phyloP scores from a whole-genome alignment of 129 eudicot genomes.

The Artemisia argyi region DNA sequence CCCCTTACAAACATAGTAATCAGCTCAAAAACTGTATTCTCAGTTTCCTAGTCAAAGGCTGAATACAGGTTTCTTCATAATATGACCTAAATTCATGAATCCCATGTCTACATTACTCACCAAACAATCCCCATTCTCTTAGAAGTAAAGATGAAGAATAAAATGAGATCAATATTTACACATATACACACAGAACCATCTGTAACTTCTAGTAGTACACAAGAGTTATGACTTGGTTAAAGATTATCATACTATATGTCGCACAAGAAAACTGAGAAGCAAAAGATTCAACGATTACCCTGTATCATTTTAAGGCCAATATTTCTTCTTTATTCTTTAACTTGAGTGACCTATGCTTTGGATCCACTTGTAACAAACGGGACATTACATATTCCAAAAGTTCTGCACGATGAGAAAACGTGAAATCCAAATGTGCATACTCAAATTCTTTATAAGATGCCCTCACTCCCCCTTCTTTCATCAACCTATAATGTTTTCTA shows the following conservation, averaged over 20 bases:
- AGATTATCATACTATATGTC: constrained; percentile 2
- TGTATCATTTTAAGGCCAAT: constrained; percentile 16
- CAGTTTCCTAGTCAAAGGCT: neutral
- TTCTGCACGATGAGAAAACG: constrained; percentile 90
- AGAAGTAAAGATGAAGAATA: constrained; percentile 16
- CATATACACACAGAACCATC: constrained; percentile 26
- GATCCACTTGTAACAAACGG: constrained; percentile 54
- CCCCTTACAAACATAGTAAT: too few relatives aligned
- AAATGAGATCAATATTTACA: constrained; percentile 5
- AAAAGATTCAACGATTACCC: neutral
- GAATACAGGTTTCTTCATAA: neutral
- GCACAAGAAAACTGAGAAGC: constrained; percentile 1
- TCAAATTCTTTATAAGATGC: constrained; percentile 85
- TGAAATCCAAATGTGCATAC: constrained; percentile 91
- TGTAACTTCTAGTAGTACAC: constrained; percentile 12
- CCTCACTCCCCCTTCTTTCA: constrained; percentile 69
- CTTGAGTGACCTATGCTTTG: constrained; percentile 35
- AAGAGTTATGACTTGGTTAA: constrained; percentile 18
- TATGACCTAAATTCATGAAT: neutral
- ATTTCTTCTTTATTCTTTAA: constrained; percentile 46
- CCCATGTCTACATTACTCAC: constrained; percentile 9
- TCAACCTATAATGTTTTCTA: constrained; percentile 56
- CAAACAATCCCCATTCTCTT: constrained; percentile 21
- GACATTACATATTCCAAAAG: constrained; percentile 89
- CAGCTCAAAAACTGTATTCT: neutral